Evolutionary conservation across 768 basidiomycete genomes (phyloP).

Genomic region (Calocera cornea): DNA sequence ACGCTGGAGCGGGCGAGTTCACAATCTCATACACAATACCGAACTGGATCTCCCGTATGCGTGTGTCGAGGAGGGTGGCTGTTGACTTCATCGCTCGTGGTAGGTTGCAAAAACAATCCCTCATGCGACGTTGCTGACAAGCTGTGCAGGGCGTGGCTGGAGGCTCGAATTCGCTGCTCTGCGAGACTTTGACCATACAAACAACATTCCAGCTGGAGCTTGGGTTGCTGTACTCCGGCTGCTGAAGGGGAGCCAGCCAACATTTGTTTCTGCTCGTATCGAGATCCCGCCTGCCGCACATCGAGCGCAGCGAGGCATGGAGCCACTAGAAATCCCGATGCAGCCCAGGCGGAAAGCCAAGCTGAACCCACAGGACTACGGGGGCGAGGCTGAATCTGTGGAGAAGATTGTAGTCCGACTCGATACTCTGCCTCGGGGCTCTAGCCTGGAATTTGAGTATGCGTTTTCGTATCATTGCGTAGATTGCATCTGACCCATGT

Average conservation of each 20-base stretch:
- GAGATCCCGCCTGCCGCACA: neutral
- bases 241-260: neutral
- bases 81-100: conserved; percentile 56
- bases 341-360: neutral
- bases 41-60: conserved; percentile 57
- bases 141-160: neutral
- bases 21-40: conserved; percentile 27
- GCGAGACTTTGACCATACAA: neutral
- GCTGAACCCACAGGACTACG: neutral
- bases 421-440: neutral
- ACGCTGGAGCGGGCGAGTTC: conserved; percentile 40
- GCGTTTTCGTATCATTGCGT: neutral
- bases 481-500: neutral
- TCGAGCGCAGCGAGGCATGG: neutral
- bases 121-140: neutral
- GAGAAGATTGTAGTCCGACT: neutral
- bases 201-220: neutral
- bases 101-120: conserved; percentile 13
- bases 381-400: neutral
- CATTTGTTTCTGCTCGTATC: neutral
- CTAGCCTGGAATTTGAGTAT: neutral
- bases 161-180: neutral
- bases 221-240: neutral
- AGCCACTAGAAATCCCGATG: neutral
- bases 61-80: conserved; percentile 38